Evolutionary conservation across 768 basidiomycete species (phyloP).

Genomic region (Exidia glandulosa): DNA sequence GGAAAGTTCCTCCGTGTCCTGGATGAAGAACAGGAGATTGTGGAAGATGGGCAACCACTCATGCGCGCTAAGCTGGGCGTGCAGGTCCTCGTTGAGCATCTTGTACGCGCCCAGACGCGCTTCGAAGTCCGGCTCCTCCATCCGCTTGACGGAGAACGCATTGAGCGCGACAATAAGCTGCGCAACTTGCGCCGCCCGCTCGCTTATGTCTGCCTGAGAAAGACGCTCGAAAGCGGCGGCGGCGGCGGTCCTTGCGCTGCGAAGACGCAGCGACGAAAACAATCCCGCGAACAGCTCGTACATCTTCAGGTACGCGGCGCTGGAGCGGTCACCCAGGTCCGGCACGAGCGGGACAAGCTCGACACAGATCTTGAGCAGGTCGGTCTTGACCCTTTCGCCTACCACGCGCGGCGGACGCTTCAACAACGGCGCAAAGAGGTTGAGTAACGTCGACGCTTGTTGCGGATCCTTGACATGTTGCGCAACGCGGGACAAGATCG

Average conservation of each 20-base stretch:
- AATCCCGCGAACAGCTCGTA: slow-evolving; percentile 63
- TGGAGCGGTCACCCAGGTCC: slow-evolving; percentile 38
- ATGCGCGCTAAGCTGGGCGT: slow-evolving; percentile 32
- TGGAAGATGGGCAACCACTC: slow-evolving; percentile 79
- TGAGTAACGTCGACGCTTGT: slow-evolving; percentile 64
- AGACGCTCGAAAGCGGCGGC: slow-evolving; percentile 52
- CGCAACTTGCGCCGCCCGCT: slow-evolving; percentile 29
- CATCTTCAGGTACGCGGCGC: slow-evolving; percentile 35
- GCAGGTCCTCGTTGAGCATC: slow-evolving; percentile 55
- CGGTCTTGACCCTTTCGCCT: slow-evolving; percentile 76
- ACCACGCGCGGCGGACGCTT: slow-evolving; percentile 65
- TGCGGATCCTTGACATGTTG: slow-evolving; percentile 55
- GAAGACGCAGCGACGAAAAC: slow-evolving; percentile 66
- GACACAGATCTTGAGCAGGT: slow-evolving; percentile 62
- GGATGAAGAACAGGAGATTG: slow-evolving; percentile 76
- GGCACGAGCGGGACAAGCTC: slow-evolving; percentile 57
- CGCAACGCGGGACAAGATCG: slow-evolving; percentile 69
- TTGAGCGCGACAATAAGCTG: slow-evolving; percentile 61
- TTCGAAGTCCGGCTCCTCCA: slow-evolving; percentile 92
- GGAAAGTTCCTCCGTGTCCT: slow-evolving; percentile 81
- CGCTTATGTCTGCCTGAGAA: too few species aligned
- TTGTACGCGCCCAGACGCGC: slow-evolving; percentile 68
- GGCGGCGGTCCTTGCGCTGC: slow-evolving; percentile 59
- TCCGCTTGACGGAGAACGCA: slow-evolving; percentile 67
- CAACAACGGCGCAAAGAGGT: slow-evolving; percentile 68